Base-by-base conservation (phyloP, 768 basidiomycete genomes). In the Agrocybe chaxingu region DNA sequence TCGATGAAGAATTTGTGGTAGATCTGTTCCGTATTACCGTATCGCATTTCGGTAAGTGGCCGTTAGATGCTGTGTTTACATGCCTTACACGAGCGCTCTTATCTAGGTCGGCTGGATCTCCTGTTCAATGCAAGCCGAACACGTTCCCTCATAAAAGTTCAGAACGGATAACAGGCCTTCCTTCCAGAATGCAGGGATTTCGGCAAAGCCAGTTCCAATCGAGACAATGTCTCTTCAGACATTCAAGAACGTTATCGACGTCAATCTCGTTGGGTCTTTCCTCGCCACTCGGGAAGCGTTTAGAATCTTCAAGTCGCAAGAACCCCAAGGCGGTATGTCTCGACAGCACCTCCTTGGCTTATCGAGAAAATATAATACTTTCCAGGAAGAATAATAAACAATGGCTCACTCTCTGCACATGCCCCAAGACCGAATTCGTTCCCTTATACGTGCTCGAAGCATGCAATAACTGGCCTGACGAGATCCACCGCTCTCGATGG, bases 401-500 rank as follows among this genome's bases (percentile, higher is more conserved):
- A 93, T 57, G 91, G 90, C 0, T 87, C 84, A n/a, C 71, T 90
- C 18, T 77, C 85, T 1, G 87, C 88, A 0, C 79, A 85, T 53
- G 72, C 79, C 3, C 87, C 89, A 1, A 77, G 87, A n/a, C 85
- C 84, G 1, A 66, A 80, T 57, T 72, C 79, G 1, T 65, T 64
- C 18, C 75, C 89, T 0, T 94, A 94, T 64, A 85, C 87, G 0
- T 71, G 79, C 45, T 85, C 88, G 9, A 95, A 94, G 66, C 90
- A 92, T 60, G 91, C 86, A 6, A 81, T 93, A 40, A 63, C 71
- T 1, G 91, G 92, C 0, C 67, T 93, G 3, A 91, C 91, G 8
- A 89, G 86, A 65, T 79, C 76, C 37, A 87, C 84, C 4, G 76
- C 83, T 1, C 80, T 95, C 18, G 91, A 93, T 60, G 92, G 90